Evolutionary conservation across 768 basidiomycete genomes (phyloP), one percentile per base, ranked within the genome.

Genomic region (Rhizopogon sp.): DNA sequence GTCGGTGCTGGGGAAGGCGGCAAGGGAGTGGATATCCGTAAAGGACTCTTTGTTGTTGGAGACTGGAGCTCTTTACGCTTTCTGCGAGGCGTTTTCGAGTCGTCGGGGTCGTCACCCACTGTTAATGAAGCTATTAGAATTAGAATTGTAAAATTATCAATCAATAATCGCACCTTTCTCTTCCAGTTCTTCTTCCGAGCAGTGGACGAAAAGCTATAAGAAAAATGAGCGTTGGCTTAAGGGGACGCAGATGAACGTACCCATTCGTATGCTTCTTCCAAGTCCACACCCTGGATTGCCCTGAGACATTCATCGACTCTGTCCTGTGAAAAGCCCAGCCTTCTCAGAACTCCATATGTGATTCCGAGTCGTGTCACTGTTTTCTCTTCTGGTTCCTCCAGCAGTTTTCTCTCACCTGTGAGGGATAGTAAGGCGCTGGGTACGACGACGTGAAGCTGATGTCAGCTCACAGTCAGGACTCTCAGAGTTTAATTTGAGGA

Each of bases 191-290:
- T 79, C 78, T 54, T 83, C 79, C 9, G 79, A 64, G 64, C 83
- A 87, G 67, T 85, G 79, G 6, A 85, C 60, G 65, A 79, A 82
- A 37, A 93, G 75, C 92, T 93, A 22, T 41, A 31, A 11, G 6
- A 16, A 29, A 40, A 22, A n/a, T 66, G 43, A 61, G 59, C 8
- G 43, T 33, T 51, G 35, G 28, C 25, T 47, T 20, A 43, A 52
- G 22, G 33, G 53, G 3, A 2, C 14, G 25, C 49, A 50, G 22
- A 28, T 17, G 35, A 17, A 68, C 82, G 54, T 60, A 96, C 93
- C 96, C 96, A 98, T 65, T 94, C 88, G 52, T 89, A 79, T 9
- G 90, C 93, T 50, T 93, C 88, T 14, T 98, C 95, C n/a, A 93
- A 72, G 25, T 90, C 90, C 33, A 87, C 71, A 11, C 85, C 80